A percentile compares a stretch with the other conserved stretches of the same genome.
These are phyloP conservation scores for Trypanosoma rangeli DNA, from an alignment of 208 protist species.

Conservation along the genomic window DNA sequence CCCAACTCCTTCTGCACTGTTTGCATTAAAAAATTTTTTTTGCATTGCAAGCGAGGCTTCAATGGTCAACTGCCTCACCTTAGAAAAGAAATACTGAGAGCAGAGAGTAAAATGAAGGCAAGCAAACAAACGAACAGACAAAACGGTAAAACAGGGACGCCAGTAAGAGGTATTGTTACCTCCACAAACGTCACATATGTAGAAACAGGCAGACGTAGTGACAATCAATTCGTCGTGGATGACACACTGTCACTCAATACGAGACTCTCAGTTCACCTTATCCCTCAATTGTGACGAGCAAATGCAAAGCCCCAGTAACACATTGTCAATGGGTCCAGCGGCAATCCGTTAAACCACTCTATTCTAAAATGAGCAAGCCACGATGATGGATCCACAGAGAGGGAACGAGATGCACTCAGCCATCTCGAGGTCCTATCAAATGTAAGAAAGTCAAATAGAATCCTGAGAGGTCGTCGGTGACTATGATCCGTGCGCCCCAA, in stretches of 20 bases:
- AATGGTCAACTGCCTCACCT: conserved; percentile 3
- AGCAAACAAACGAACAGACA: background rate
- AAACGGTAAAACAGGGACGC: background rate
- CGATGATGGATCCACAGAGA: conserved; percentile 2
- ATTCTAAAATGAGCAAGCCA: conserved; percentile 22
- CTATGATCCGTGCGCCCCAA: background rate
- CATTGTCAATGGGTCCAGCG: conserved; percentile 28
- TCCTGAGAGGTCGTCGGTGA: background rate
- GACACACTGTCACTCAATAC: background rate
- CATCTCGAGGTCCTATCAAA: conserved; percentile 25
- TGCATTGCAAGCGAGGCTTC: conserved; percentile 15
- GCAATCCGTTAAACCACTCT: conserved; percentile 29
- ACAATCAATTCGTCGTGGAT: conserved; percentile 1
- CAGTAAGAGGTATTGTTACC: background rate
- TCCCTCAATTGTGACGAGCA: background rate
- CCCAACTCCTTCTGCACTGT: background rate
- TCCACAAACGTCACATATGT: background rate
- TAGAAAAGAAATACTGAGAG: background rate
- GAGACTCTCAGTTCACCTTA: background rate
- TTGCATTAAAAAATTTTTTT: conserved; percentile 9
- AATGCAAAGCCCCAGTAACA: conserved; percentile 30
- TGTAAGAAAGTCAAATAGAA: conserved; percentile 27
- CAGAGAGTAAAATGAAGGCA: background rate
- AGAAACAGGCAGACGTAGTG: background rate
- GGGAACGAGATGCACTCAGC: conserved; percentile 4